Base-by-base conservation (phyloP, 345 rosid genomes). In the Trapa bicornis region DNA sequence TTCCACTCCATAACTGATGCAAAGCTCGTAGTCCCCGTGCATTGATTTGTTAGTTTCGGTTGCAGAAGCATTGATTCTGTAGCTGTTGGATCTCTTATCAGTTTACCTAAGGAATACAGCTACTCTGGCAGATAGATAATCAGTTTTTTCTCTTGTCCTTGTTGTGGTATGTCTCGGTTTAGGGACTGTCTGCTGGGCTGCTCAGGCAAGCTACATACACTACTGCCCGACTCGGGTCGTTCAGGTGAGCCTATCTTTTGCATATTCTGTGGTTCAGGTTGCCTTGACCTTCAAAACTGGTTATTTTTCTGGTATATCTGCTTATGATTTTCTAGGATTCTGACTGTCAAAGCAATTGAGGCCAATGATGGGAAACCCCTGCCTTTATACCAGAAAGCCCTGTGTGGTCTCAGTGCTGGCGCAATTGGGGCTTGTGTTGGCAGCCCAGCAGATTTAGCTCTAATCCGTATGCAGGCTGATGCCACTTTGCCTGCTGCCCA, bases 191-290 rank as follows among this genome's bases (percentile, higher is more conserved):
- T 33, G 99, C 99, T 65, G 99, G 99, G 72, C 80, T 94, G 47
- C 80, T 94, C 53, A 89, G 99, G 82, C 97, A 94, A 86, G 99
- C 97, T 72, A 94, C 99, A 35, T 94, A 94, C 75, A 89, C 99
- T 61, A 94, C 99, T 35, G 99, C 99, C 14, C 88, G 99, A 41
- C 96, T 94, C 71, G 99, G 99, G 72, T 79, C 99, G 66, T 94
- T 94, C 83, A 89, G 72, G 99, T 94, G 76, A 84, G 87, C 53
- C 47, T 10, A n/a, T 53, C 9, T 53, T 53, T n/a, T 17, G 58
- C 58, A 3, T 53, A n/a, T 6, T 53, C 58, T n/a, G 54, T 0
- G n/a, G 60, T 54, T 22, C 16, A 33, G 38, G 37, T 35, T 58
- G 13, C 38, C 63, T 58, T 58, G 16, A 58, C 63, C 38, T 58